phyloP scores from a whole-genome alignment of 108 stramenopile species.

The Cyclotella baltica region DNA sequence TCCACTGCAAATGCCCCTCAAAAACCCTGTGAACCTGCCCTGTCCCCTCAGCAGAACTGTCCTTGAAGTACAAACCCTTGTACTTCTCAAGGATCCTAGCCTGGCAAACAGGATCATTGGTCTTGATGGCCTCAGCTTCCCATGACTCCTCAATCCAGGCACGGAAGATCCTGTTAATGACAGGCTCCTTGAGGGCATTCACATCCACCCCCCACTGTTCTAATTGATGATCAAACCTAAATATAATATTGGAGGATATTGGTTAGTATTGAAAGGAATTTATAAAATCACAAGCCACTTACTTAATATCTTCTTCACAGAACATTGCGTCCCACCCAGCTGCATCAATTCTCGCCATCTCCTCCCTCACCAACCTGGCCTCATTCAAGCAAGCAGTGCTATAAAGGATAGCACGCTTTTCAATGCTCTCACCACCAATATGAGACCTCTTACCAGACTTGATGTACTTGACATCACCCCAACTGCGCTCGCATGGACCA shows the following conservation, averaged over 20 bases:
- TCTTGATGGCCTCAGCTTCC: too few species aligned
- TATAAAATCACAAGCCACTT: too few species aligned
- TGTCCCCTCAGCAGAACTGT: too few species aligned
- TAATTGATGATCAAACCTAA: not conserved
- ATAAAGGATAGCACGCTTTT: not conserved
- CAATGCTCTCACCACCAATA: not conserved
- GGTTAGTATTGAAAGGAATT: too few species aligned
- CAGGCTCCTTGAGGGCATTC: not conserved
- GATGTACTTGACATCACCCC: not conserved
- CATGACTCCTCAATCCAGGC: too few species aligned
- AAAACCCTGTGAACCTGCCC: too few species aligned
- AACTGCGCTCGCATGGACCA: slow-evolving; percentile 1
- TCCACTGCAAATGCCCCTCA: too few species aligned
- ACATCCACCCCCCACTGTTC: not conserved
- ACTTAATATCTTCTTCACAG: not conserved
- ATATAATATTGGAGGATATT: too few species aligned
- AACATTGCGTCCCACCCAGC: not conserved
- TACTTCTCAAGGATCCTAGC: too few species aligned
- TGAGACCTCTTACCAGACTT: slow-evolving; percentile 5
- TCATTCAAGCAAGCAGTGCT: not conserved
- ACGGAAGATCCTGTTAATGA: too few species aligned
- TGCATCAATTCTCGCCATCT: not conserved
- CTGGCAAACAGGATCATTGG: too few species aligned
- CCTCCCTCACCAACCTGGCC: not conserved
- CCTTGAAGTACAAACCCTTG: too few species aligned